A percentile compares a stretch with the other conserved stretches of the same genome.
phyloP scores from a whole-genome alignment of 2,329 filamentous ascomycete species.

The Elsinoe batatas region DNA sequence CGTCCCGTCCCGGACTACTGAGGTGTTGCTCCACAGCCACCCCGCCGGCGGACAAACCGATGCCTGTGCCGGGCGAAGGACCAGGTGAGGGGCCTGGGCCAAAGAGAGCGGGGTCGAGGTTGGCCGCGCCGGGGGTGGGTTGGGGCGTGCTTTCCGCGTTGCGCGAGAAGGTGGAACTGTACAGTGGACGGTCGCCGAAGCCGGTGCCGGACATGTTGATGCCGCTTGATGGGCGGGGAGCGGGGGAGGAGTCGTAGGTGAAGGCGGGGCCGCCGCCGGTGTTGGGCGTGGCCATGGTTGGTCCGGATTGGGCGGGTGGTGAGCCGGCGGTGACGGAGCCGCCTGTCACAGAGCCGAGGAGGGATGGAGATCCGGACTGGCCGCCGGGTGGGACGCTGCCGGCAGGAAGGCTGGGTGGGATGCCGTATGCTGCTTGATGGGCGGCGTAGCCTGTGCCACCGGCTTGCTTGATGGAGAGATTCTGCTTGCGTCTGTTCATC shows the following conservation, averaged over 20 bases:
- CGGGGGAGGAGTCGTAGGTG: constrained; percentile 18
- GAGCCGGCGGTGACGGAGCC: not conserved
- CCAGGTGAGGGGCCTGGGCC: not conserved
- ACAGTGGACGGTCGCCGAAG: constrained; percentile 23
- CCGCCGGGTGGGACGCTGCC: not conserved
- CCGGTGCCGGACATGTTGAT: constrained; percentile 16
- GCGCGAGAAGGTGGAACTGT: constrained; percentile 13
- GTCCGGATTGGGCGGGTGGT: constrained; percentile 15
- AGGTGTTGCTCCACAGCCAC: constrained; percentile 22
- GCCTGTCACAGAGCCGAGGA: not conserved
- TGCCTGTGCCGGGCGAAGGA: constrained; percentile 15
- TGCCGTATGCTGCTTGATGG: constrained; percentile 14
- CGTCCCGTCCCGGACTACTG: constrained; percentile 21
- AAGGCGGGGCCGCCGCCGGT: constrained; percentile 18
- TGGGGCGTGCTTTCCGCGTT: not conserved
- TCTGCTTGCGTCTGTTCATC: not conserved
- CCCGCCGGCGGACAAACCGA: constrained; percentile 19
- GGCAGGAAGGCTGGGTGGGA: constrained; percentile 6
- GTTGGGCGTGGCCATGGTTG: constrained; percentile 17
- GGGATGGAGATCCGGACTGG: constrained; percentile 11
- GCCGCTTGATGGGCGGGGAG: not conserved
- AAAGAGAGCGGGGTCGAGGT: constrained; percentile 17
- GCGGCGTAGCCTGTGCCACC: constrained; percentile 15
- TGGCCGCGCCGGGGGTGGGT: constrained; percentile 7
- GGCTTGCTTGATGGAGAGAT: not conserved